Conservation (phyloP, 768 basidiomycete genomes). For the Russula vinacea region DNA sequence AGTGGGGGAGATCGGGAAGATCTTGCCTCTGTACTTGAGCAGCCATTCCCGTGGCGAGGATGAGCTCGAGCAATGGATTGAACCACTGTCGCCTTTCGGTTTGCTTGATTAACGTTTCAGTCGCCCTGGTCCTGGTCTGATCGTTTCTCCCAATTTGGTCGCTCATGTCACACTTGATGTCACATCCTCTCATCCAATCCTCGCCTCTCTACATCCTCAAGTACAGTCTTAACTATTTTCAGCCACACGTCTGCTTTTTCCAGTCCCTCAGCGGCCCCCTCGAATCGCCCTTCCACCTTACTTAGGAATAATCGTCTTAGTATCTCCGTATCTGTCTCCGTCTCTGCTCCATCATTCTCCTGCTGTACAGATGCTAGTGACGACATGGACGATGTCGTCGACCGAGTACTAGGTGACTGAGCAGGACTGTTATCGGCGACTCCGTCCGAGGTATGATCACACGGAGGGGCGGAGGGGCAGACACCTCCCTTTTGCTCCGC, state of each 20-base stretch:
- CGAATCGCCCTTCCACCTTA: constrained; percentile 58
- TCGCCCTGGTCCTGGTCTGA: constrained; percentile 24
- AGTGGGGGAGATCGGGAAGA: constrained; percentile 28
- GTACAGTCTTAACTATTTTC: constrained; percentile 59
- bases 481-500: constrained; percentile 1
- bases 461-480: constrained; percentile 6
- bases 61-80: constrained; percentile 24
- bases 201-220: constrained; percentile 41
- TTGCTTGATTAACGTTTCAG: constrained; percentile 27
- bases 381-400: constrained; percentile 46
- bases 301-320: constrained; percentile 50
- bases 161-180: constrained; percentile 12
- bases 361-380: constrained; percentile 52
- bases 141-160: constrained; percentile 23
- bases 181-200: constrained; percentile 34
- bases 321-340: constrained; percentile 44
- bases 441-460: constrained; percentile 23
- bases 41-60: constrained; percentile 29
- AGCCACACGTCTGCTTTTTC: constrained; percentile 60
- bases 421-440: constrained; percentile 2
- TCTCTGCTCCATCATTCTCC: constrained; percentile 53
- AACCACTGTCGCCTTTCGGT: constrained; percentile 26
- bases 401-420: constrained; percentile 35
- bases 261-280: constrained; percentile 59
- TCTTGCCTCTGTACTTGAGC: constrained; percentile 31